Evolutionary conservation across 306 rosid genomes (phyloP), one percentile per base, ranked within the genome.

Genomic region (Glycine latifolia): DNA sequence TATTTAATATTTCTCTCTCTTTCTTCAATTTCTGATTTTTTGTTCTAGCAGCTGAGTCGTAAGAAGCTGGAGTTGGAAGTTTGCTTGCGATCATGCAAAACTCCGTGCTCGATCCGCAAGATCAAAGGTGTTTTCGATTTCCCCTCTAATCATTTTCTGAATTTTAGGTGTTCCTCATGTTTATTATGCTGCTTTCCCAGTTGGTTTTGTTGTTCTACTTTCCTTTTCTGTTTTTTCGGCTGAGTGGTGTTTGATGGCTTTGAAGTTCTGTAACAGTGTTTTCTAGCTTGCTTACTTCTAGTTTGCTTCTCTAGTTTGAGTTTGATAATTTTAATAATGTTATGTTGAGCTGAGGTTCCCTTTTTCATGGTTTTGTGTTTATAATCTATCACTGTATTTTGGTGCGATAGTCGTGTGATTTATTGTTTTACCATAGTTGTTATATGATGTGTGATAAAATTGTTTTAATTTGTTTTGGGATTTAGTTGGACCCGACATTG

Each of bases 81-180:
- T 75, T 46, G 37, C 72, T 59, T 53, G 10, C 73, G 54, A 68
- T 59, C 80, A 85, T 90, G 94, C 84, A 80, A 17, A 89, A 72
- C 77, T 70, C 92, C 53, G 83, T 73, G 86, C 88, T 78, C 85
- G 92, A 90, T 81, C 83, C 81, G 61, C 92, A 78, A 85, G 91
- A 94, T 91, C 94, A 79, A 87, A 87, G 90, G 97, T 92, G 52
- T n/a, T 86, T 71, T 82, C 65, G 46, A 16, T 71, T 76, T 74
- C 2, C 54, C 67, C 12, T 55, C 26, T 47, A 10, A 17, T 68
- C 6, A 16, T 73, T 79, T 83, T 82, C 49, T 67, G 49, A 10
- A 68, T 10, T 70, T 70, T 11, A 43, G 20, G 71, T 66, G 46
- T 8, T 78, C 39, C 72, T 12, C 31, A 4, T 71, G 41, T 66